phyloP scores from a whole-genome alignment of 2,329 filamentous ascomycete species.

The Pseudophaeomoniella oleicola region DNA sequence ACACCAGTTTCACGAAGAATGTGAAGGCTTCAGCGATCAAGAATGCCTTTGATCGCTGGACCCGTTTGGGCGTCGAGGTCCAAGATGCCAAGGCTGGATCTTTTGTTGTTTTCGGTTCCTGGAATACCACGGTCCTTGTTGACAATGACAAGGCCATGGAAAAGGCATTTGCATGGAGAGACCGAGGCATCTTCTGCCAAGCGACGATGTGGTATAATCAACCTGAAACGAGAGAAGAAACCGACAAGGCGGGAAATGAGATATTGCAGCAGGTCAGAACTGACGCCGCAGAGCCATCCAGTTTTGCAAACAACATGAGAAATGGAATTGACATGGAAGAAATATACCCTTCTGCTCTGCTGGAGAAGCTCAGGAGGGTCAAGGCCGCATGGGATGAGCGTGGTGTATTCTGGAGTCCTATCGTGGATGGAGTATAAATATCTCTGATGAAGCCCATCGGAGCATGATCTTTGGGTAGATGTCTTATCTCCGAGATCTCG shows the following conservation, averaged over 20 bases:
- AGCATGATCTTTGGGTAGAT: too few relatives aligned
- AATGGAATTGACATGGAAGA: constrained; percentile 2
- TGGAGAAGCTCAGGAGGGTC: background rate
- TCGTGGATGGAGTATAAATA: background rate
- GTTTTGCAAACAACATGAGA: constrained; percentile 1
- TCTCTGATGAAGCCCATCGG: too few relatives aligned
- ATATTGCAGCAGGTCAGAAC: constrained; percentile 2
- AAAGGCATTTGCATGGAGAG: constrained; percentile 1
- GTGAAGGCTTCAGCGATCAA: constrained; percentile 9
- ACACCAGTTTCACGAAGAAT: constrained; percentile 10
- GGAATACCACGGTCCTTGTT: constrained; percentile 1
- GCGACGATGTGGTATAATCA: background rate
- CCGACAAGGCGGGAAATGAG: constrained; percentile 1
- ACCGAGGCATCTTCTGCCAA: constrained; percentile 1
- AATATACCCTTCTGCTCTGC: background rate
- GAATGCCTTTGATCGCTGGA: constrained; percentile 12
- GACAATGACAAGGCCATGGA: background rate
- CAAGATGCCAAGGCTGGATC: constrained; percentile 6
- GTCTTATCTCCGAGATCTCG: too few relatives aligned
- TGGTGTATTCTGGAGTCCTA: constrained; percentile 3
- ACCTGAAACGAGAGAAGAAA: background rate
- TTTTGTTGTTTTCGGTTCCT: constrained; percentile 1
- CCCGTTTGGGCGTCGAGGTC: constrained; percentile 9
- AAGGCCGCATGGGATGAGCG: constrained; percentile 2
- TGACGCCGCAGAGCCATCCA: background rate